These are phyloP conservation scores for Ogataea corticis DNA, from an alignment of 805 yeast genomes.

Conservation along the genomic window DNA sequence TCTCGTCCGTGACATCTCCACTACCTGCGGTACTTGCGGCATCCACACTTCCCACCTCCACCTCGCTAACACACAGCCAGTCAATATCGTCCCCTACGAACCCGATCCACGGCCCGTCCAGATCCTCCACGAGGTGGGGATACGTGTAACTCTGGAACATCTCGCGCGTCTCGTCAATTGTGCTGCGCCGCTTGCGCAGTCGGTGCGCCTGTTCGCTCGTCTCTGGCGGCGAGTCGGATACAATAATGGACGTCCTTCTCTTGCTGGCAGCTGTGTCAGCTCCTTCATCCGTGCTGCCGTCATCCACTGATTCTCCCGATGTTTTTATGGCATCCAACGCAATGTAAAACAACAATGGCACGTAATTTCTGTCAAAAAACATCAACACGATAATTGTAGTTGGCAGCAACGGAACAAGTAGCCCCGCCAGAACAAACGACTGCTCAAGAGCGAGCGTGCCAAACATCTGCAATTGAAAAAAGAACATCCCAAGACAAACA, in stretches of 20 bases:
- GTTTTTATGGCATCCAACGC: conserved; percentile 58
- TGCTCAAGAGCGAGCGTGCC: conserved; percentile 64
- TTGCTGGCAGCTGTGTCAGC: not conserved
- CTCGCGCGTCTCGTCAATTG: conserved; percentile 60
- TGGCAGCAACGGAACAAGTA: conserved; percentile 50
- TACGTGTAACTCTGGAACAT: conserved; percentile 49
- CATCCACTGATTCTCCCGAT: conserved; percentile 34
- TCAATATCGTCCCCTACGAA: conserved; percentile 53
- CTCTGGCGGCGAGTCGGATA: not conserved
- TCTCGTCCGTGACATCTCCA: not conserved
- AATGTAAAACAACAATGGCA: conserved; percentile 54
- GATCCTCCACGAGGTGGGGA: conserved; percentile 46
- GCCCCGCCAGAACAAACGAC: conserved; percentile 48
- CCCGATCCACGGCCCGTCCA: conserved; percentile 60
- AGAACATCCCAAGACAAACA: conserved; percentile 52
- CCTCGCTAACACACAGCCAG: not conserved
- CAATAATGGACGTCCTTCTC: not conserved
- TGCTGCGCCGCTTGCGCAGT: conserved; percentile 42
- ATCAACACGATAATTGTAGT: conserved; percentile 46
- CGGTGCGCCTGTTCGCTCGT: conserved; percentile 1
- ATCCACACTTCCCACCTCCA: conserved; percentile 5
- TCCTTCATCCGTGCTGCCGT: not conserved
- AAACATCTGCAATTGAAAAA: conserved; percentile 62
- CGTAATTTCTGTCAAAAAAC: conserved; percentile 54
- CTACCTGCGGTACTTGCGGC: too few relatives aligned